Base-by-base conservation (phyloP, 1,284 basidiomycete genomes). In the Cystobasidium slooffiae region DNA sequence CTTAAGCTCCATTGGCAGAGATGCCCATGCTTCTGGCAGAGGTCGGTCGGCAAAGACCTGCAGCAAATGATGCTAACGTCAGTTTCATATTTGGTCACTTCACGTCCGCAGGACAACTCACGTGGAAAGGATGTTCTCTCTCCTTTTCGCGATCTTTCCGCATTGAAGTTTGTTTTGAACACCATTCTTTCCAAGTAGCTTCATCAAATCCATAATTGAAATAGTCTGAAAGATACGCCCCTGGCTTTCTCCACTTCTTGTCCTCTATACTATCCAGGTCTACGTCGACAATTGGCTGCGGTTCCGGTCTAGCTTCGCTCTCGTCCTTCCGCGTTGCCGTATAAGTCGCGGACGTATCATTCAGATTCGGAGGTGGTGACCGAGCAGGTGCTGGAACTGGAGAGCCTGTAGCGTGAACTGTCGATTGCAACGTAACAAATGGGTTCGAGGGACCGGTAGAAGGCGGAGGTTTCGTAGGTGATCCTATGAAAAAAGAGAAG, bases 191-290 rank as follows among this genome's bases (percentile, higher is more conserved):
- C 93, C 94, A 99, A 20, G 91, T 91, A 14, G 93, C 87, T 83
- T 99, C 97, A 82, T 99, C 96, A 81, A 99, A 99, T 0, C 97
- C 97, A 80, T 97, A 99, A 84, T 99, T 99, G 85, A 99, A 99
- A 90, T 93, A 99, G 84, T 98, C 96, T 78, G 91, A 92, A 72
- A 98, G 86, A 84, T 98, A 94, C 7, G 93, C 90, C 18, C 97
- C 97, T 9, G 95, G 91, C 69, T 90, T 85, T 74, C 96, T 86
- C 97, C 97, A 99, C 2, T 91, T 90, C 82, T 97, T 96, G 24
- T 90, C 85, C 12, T 81, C 78, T 82, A 98, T 86, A 24, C 90
- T 88, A 31, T 86, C 87, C 64, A 97, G 81, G 82, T 99, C 96
- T 18, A 81, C 79, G 69, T 81, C 78, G 70, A 81, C 76, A 6